Evolutionary conservation across 257 asterid genomes (phyloP).

Genomic region (Thymus quinquecostatus): DNA sequence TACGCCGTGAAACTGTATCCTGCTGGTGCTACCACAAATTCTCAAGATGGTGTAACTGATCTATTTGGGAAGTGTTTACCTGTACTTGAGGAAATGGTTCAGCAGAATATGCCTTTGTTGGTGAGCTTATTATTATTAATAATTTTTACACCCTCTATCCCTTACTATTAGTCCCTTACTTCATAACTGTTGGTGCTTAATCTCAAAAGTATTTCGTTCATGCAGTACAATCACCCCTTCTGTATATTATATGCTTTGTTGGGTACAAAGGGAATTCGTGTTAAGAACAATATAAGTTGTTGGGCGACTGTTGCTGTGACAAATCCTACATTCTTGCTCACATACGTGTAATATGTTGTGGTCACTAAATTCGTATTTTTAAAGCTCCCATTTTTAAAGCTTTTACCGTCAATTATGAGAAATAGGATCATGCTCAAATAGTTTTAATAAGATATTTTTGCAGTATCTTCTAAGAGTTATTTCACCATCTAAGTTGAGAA

Average conservation of each 20-base stretch:
- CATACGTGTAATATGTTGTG: too few species aligned
- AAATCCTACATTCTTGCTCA: too few species aligned
- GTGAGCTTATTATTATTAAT: constrained; percentile 37
- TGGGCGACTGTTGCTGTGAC: too few species aligned
- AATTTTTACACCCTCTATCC: too few species aligned
- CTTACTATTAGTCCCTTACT: too few species aligned
- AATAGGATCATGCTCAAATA: neutral
- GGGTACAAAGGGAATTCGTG: neutral
- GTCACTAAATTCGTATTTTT: neutral
- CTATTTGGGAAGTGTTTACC: constrained; percentile 87
- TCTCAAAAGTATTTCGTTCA: neutral
- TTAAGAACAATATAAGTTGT: too few species aligned
- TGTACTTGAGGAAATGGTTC: constrained; percentile 92
- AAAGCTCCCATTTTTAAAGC: neutral
- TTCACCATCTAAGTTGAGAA: neutral
- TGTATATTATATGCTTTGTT: neutral
- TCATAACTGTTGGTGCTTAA: neutral
- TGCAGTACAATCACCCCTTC: neutral
- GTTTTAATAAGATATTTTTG: neutral
- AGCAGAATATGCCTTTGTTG: constrained; percentile 85
- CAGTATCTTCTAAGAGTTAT: neutral
- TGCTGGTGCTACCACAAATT: constrained; percentile 98
- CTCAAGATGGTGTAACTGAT: constrained; percentile 99
- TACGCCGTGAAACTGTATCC: constrained; percentile 93
- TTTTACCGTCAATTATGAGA: neutral